These are phyloP conservation scores for Salinomyces thailandicus DNA, from an alignment of 2,329 filamentous ascomycete genomes.

Conservation along the genomic window DNA sequence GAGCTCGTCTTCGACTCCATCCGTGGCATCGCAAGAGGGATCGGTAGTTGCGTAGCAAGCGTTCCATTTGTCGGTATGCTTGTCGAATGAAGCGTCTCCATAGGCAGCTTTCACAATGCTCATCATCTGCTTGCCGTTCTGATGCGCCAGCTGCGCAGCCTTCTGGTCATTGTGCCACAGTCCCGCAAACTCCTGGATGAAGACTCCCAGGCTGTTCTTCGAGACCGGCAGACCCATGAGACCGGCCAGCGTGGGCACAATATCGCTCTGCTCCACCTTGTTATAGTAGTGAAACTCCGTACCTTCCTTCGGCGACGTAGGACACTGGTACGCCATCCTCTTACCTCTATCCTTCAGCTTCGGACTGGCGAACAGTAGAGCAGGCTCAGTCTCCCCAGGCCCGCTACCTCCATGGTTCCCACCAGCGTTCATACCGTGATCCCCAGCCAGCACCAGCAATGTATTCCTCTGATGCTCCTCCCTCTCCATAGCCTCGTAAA, in stretches of 20 bases:
- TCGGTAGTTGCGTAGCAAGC: neutral
- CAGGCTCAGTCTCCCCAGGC: constrained; percentile 85
- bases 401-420: constrained; percentile 95
- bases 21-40: neutral
- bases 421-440: constrained; percentile 99
- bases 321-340: constrained; percentile 29
- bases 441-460: constrained; percentile 76
- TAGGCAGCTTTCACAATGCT: constrained; percentile 67
- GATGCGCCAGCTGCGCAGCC: constrained; percentile 54
- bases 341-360: constrained; percentile 14
- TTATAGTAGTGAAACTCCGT: constrained; percentile 72
- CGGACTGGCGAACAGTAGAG: constrained; percentile 57
- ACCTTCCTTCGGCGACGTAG: constrained; percentile 46
- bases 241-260: constrained; percentile 79
- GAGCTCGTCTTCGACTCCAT: constrained; percentile 10
- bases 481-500: constrained; percentile 66
- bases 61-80: neutral
- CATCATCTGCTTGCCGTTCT: constrained; percentile 73
- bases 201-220: constrained; percentile 78
- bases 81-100: constrained; percentile 21
- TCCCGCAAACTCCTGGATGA: constrained; percentile 66
- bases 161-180: constrained; percentile 50
- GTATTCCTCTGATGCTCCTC: constrained; percentile 64
- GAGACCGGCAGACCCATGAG: constrained; percentile 81
- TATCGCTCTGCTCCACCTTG: constrained; percentile 83